Conservation (phyloP, 2,329 filamentous ascomycete genomes). For the Escovopsis sp. region DNA sequence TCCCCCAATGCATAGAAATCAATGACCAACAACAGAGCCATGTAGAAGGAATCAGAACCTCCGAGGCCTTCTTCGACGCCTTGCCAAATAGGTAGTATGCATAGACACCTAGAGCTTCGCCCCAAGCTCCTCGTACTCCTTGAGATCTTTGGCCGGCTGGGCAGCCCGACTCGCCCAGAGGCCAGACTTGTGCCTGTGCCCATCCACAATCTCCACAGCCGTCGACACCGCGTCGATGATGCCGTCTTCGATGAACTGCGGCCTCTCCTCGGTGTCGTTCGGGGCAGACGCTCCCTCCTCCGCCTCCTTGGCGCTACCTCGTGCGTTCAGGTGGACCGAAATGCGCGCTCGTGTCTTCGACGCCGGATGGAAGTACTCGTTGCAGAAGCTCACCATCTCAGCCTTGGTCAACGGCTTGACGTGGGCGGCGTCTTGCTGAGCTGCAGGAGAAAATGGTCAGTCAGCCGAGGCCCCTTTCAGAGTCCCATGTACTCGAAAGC, state of each 20-base stretch:
- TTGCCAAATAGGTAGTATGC: too few relatives aligned
- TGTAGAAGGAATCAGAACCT: too few relatives aligned
- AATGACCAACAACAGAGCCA: not conserved
- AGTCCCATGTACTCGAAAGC: not conserved
- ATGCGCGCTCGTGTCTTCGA: constrained; percentile 68
- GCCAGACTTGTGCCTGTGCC: constrained; percentile 65
- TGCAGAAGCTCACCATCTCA: constrained; percentile 69
- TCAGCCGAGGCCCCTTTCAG: not conserved
- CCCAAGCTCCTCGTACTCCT: constrained; percentile 73
- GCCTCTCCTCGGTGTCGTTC: constrained; percentile 26
- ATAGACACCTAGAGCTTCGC: constrained; percentile 49
- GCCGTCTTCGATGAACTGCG: constrained; percentile 28
- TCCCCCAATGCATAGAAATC: not conserved
- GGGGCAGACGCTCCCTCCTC: constrained; percentile 28
- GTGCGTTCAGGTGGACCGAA: constrained; percentile 69
- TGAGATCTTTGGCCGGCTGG: constrained; percentile 57
- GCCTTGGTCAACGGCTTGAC: constrained; percentile 63
- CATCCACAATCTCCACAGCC: constrained; percentile 56
- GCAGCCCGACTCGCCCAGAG: constrained; percentile 61
- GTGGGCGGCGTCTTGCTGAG: constrained; percentile 59
- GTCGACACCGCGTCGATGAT: constrained; percentile 11
- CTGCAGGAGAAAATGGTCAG: constrained; percentile 23
- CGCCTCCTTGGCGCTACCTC: constrained; percentile 28
- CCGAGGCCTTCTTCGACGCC: too few relatives aligned
- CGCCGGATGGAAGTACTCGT: constrained; percentile 56